Evolutionary conservation across 139 green algal genomes (phyloP).

Genomic region (Chlorella sp.): DNA sequence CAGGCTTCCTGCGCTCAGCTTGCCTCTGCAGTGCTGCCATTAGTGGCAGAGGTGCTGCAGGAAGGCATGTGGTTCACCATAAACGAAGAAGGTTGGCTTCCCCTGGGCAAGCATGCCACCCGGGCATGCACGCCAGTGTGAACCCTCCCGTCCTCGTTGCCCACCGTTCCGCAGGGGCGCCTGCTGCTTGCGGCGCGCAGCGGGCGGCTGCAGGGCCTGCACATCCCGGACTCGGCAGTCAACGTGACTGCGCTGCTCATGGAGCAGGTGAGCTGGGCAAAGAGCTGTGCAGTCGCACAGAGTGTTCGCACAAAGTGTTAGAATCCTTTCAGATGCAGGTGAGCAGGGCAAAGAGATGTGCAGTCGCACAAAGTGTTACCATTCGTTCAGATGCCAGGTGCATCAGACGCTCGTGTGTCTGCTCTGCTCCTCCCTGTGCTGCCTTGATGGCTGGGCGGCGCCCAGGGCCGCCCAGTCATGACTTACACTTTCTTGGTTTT

Average conservation of each 20-base stretch:
- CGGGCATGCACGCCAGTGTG: background rate
- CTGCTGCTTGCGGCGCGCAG: constrained; percentile 72
- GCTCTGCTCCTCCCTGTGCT: too few relatives aligned
- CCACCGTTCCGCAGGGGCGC: constrained; percentile 14
- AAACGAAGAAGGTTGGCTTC: background rate
- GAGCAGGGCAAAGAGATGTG: too few relatives aligned
- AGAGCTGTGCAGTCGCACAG: too few relatives aligned
- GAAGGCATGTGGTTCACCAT: background rate
- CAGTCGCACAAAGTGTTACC: too few relatives aligned
- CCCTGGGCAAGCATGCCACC: background rate
- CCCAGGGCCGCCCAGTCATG: too few relatives aligned
- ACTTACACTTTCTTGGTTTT: too few relatives aligned
- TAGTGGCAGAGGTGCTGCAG: background rate
- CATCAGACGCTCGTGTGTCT: too few relatives aligned
- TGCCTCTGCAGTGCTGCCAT: background rate
- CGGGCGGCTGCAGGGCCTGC: constrained; percentile 57
- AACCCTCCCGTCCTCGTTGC: background rate
- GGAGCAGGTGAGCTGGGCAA: constrained; percentile 39
- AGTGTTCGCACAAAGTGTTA: too few relatives aligned
- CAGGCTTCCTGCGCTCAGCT: too few relatives aligned
- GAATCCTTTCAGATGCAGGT: background rate
- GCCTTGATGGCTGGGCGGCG: too few relatives aligned
- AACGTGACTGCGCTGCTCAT: constrained; percentile 51
- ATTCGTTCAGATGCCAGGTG: too few relatives aligned
- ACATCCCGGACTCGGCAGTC: constrained; percentile 25